phyloP scores from a whole-genome alignment of 176 grass and related monocot species.

The Aegilops bicornis region DNA sequence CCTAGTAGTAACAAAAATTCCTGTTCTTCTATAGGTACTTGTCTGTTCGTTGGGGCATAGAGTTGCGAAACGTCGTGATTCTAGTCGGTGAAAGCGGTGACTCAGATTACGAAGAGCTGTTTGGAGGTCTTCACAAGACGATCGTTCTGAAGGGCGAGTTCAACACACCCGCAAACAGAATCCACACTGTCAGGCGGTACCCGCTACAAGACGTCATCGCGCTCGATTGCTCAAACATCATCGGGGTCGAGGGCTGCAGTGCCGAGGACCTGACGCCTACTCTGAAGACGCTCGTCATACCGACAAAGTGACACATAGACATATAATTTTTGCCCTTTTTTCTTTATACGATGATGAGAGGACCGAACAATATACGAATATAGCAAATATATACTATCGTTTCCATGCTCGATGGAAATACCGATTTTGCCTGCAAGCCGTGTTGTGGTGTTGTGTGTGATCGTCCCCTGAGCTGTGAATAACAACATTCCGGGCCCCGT shows the following conservation, averaged over 20 bases:
- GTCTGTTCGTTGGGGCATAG: constrained; percentile 81
- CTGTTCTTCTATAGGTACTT: constrained; percentile 67
- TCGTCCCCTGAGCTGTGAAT: constrained; percentile 14
- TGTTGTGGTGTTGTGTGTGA: constrained; percentile 7
- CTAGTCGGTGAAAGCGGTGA: constrained; percentile 84
- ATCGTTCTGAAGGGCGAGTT: constrained; percentile 78
- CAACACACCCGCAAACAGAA: constrained; percentile 59
- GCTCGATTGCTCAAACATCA: constrained; percentile 73
- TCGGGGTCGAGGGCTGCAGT: constrained; percentile 53
- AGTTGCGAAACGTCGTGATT: constrained; percentile 60
- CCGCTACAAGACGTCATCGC: constrained; percentile 79
- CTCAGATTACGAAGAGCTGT: constrained; percentile 84
- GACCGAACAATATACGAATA: constrained; percentile 28
- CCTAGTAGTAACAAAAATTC: constrained; percentile 2
- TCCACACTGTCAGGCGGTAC: constrained; percentile 64
- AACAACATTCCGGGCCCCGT: neutral
- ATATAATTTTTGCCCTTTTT: neutral
- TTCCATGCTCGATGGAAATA: constrained; percentile 47
- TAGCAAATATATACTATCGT: constrained; percentile 20
- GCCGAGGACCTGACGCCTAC: constrained; percentile 50
- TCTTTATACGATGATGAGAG: constrained; percentile 31
- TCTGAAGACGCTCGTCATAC: constrained; percentile 50
- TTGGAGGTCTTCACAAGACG: constrained; percentile 81
- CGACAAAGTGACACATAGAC: constrained; percentile 18
- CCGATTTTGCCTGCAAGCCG: constrained; percentile 41